Evolutionary conservation across 805 yeast species (phyloP), one percentile per base, ranked within the genome.

Genomic region (Phaffomyces antillensis): DNA sequence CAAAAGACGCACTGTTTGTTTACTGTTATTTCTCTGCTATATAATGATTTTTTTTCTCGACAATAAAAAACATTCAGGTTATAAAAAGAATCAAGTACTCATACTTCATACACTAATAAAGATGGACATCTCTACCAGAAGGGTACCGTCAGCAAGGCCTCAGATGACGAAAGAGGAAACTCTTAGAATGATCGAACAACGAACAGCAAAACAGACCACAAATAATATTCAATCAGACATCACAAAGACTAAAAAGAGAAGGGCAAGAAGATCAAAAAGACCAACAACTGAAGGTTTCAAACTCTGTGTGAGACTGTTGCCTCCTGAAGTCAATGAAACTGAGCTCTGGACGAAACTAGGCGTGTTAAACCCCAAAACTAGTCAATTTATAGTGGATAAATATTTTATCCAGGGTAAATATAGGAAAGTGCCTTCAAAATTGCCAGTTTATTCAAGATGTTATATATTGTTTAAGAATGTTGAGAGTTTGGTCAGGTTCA

Each of bases 351-450:
- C 44, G 7, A 52, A 50, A 13, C 61, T 7, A 16, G 17, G 18
- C 18, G 35, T 16, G 2, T 16, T 32, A 6, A 16, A 32, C 18
- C 36, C 31, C 3, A 13, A 35, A 16, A 33, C 23, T 20, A 20
- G 23, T 20, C 23, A 20, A 4, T 20, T 20, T 20, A 20, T 41
- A 13, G 12, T 41, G 2, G 53, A 56, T 2, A 50, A 48, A 28
- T 72, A 73, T 52, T 75, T 70, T 55, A 67, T 70, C 3, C 46
- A 56, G 42, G 81, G 81, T 3, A 52, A 57, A 16, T 65, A 65
- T 42, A 60, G 75, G 0, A 37, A 42, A 1, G 61, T 60, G 17
- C 71, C 72, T 1, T 72, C 64, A 47, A 71, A 70, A 36, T 49
- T 53, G 13, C 72, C 75, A 0, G 54, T 55, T 1, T 61, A 59